Evolutionary conservation across 805 yeast genomes (phyloP), one percentile per base, ranked within the genome.

Genomic region (Saccharomycopsis sp.): DNA sequence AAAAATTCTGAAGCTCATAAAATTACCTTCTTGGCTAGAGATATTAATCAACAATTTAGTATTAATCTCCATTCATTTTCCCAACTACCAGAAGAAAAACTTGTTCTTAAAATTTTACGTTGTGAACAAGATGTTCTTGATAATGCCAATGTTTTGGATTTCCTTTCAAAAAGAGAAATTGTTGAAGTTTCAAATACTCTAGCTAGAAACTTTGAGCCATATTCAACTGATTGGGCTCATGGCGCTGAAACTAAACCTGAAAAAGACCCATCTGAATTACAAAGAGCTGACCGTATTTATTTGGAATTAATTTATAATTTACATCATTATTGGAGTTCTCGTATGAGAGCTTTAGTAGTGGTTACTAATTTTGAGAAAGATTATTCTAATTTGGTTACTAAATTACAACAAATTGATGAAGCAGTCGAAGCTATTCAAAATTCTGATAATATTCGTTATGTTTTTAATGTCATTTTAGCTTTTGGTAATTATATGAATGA

Each of bases 401-500:
- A 87, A 56, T 62, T 92, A 39, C 70, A 78, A 44, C 54, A 69
- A 34, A 62, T 92, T 26, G 96, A 88, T 51, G 68, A 66, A 18
- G 96, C 96, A 0, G 75, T 79, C 31, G 71, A 70, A 31, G 67
- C 77, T 32, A 67, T 89, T 29, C 72, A 72, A 46, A 65, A 69
- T 20, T 84, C 95, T 1, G 72, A 70, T 14, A 74, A 76, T 38
- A 67, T 94, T 53, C 72, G 76, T 46, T 71, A 74, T 41, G 76
- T 92, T 13, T 71, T 94, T 53, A 87, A 84, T 42, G 75, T 92
- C 35, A 89, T 92, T 46, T 65, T 88, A 48, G 79, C 88, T 3
- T 92, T 92, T 37, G 99, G 98, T 44, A 92, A 92, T 58, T 89
- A 79, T 57, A 92, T 92, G 98, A 92, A 94, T 57, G 95, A 87